Evolutionary conservation across 192 early-diverging fungal genomes (phyloP), one percentile per base, ranked within the genome.

Genomic region (Backusella circina): DNA sequence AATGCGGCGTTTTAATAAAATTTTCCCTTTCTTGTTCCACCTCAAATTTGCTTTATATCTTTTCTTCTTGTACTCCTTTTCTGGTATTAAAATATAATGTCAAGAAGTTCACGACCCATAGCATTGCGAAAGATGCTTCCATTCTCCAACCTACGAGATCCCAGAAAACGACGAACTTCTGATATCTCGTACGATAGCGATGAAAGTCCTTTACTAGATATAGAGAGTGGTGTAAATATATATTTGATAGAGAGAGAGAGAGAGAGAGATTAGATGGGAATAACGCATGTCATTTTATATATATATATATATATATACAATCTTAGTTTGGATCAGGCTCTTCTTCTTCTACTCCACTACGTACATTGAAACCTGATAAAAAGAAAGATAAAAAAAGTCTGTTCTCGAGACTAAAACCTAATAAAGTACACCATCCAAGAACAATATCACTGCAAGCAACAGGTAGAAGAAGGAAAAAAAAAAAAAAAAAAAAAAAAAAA

Each of bases 221-320:
- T 66, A 31, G 73, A 74, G 47, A 21, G 36, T 30, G 73, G 61
- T 37, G 73, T 74, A 74, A 66, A 71, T 39, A 61, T 61, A 61
- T 9, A 28, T 3, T 15, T 12, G 9, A 1, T 3, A 44, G 15
- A 15, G 41, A 28, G 0, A 51, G 50, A 61, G 23, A 61, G 9
- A 10, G 69, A 15, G 16, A 5, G 26, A 68, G 67, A 69, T 39
- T 23, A 38, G 16, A 41, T 37, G 9, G 21, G 3, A 7, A 30
- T 6, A 70, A n/a, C 39, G 28, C 39, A 5, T 9, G 15, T 31
- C 5, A 3, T 30, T 33, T 7, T 30, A 15, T 70, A n/a, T 38
- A 8, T 38, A 7, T 39, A n/a, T n/a, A n/a, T n/a, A n/a, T n/a
- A n/a, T n/a, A n/a, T n/a, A n/a, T n/a, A n/a, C n/a, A n/a, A n/a